Conservation (phyloP, 495 filamentous ascomycete genomes). For the Trichoderma orchidacearum region DNA sequence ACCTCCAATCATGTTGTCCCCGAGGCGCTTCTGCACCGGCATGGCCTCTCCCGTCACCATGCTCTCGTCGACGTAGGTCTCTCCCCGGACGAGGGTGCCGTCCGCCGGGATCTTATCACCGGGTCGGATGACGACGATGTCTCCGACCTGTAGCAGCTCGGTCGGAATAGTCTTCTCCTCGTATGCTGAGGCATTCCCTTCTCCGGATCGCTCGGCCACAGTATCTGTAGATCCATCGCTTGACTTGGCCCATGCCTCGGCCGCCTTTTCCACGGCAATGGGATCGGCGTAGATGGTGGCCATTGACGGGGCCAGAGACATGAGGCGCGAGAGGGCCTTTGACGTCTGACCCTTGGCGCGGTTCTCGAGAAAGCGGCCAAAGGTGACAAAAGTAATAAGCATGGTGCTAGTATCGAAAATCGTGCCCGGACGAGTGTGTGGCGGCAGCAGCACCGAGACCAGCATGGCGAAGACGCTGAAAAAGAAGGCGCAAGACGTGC, state of each 20-base stretch:
- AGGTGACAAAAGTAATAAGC: constrained; percentile 91
- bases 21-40: constrained; percentile 77
- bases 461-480: constrained; percentile 86
- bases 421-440: constrained; percentile 66
- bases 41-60: constrained; percentile 98
- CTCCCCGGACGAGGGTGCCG: constrained; percentile 71
- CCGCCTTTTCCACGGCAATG: constrained; percentile 81
- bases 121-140: constrained; percentile 83
- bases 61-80: constrained; percentile 91
- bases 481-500: constrained; percentile 95
- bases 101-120: constrained; percentile 97
- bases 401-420: constrained; percentile 98
- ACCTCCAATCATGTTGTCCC: constrained; percentile 73
- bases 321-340: constrained; percentile 83
- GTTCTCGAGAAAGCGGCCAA: constrained; percentile 90
- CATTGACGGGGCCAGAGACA: constrained; percentile 93
- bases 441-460: constrained; percentile 53
- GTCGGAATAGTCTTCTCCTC: constrained; percentile 81
- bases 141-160: constrained; percentile 87
- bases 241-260: constrained; percentile 56
- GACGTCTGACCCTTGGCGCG: constrained; percentile 94
- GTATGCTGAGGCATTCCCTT: constrained; percentile 36
- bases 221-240: neutral
- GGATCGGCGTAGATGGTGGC: constrained; percentile 96
- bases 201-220: constrained; percentile 15